These are phyloP conservation scores for Monosporozyma siamensis DNA, from an alignment of 805 yeast species.

Conservation along the genomic window DNA sequence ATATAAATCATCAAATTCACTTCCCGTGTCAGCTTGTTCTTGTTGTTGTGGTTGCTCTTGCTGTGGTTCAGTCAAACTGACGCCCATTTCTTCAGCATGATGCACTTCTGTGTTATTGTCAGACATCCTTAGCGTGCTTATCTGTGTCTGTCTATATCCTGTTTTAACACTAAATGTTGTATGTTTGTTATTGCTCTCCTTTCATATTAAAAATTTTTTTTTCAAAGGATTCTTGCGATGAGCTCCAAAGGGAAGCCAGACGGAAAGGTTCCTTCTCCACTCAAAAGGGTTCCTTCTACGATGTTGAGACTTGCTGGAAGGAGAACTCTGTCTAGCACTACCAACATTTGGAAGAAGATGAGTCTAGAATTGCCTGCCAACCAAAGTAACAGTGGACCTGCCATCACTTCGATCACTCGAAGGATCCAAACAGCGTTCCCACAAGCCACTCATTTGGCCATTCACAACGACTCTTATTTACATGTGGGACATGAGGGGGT, in stretches of 20 bases:
- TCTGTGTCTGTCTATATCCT: too few relatives aligned
- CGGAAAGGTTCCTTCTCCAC: too few relatives aligned
- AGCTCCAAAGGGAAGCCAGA: too few relatives aligned
- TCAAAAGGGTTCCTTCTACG: too few relatives aligned
- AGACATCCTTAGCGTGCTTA: neutral
- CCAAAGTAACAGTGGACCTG: constrained; percentile 9
- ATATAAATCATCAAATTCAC: constrained; percentile 3
- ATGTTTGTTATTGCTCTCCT: too few relatives aligned
- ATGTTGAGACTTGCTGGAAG: too few relatives aligned
- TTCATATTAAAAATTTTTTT: too few relatives aligned
- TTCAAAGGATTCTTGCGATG: too few relatives aligned
- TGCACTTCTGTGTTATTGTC: neutral
- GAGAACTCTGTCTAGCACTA: too few relatives aligned
- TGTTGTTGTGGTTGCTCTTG: neutral
- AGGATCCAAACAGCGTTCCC: constrained; percentile 4
- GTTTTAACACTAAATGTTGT: too few relatives aligned
- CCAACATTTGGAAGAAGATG: too few relatives aligned
- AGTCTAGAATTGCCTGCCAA: constrained; percentile 6
- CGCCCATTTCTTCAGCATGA: too few relatives aligned
- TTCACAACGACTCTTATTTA: constrained; percentile 75
- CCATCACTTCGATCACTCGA: constrained; percentile 3
- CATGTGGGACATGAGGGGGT: constrained; percentile 84
- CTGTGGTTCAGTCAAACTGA: neutral
- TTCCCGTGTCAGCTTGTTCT: neutral
- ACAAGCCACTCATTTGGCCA: constrained; percentile 28